Evolutionary conservation across 2,329 filamentous ascomycete species (phyloP).

Genomic region (Byssothecium circinans): DNA sequence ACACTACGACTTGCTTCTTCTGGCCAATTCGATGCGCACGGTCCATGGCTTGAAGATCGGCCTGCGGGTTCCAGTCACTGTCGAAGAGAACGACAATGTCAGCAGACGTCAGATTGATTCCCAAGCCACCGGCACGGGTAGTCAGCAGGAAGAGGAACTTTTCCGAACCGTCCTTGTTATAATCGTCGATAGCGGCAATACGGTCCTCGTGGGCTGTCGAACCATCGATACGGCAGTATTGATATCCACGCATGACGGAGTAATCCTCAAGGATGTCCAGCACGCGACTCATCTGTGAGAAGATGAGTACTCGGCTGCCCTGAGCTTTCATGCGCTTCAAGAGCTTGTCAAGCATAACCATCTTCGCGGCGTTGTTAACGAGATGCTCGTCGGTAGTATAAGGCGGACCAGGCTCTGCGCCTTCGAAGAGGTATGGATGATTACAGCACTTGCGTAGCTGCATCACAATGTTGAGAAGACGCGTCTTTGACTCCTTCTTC

Average conservation of each 20-base stretch:
- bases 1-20: constrained; percentile 96
- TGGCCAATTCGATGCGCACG: constrained; percentile 97
- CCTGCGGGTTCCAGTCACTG: constrained; percentile 98
- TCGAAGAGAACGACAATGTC: constrained; percentile 97
- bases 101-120: constrained; percentile 93
- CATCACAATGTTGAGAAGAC: constrained; percentile 98
- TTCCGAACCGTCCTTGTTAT: constrained; percentile 93
- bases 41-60: constrained; percentile 98
- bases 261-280: constrained; percentile 98
- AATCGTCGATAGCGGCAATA: constrained; percentile 96
- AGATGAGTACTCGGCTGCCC: constrained; percentile 95
- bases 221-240: constrained; percentile 97
- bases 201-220: constrained; percentile 96
- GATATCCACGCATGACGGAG: constrained; percentile 90
- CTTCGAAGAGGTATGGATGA: constrained; percentile 96
- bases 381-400: constrained; percentile 98
- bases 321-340: constrained; percentile 79
- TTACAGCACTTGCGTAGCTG: constrained; percentile 99
- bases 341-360: constrained; percentile 94
- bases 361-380: constrained; percentile 91
- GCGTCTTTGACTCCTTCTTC: constrained; percentile 96
- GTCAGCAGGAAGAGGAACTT: constrained; percentile 97
- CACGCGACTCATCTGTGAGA: constrained; percentile 98
- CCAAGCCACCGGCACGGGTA: constrained; percentile 90
- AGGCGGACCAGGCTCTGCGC: constrained; percentile 92